Conservation (phyloP, 176 grass and related monocot genomes). For the Otatea glauca region DNA sequence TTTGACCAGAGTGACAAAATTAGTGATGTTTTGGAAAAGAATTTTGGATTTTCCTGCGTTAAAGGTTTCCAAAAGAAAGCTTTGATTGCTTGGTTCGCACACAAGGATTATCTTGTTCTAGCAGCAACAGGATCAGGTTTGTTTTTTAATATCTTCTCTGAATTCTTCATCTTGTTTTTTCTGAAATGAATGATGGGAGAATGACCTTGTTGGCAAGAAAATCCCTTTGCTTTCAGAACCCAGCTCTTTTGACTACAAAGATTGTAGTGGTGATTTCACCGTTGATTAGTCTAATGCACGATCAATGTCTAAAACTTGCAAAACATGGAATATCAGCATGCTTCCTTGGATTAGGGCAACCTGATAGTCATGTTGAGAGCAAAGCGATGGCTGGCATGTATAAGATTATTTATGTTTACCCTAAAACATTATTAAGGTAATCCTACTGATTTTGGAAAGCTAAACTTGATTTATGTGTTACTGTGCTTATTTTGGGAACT, state of each 20-base stretch:
- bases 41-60: too few species aligned
- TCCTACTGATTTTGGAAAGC: slow-evolving; percentile 25
- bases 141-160: too few species aligned
- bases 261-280: slow-evolving; percentile 94
- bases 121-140: too few species aligned
- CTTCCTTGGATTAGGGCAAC: slow-evolving; percentile 96
- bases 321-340: slow-evolving; percentile 89
- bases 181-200: slow-evolving; percentile 31
- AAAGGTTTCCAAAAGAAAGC: too few species aligned
- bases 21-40: too few species aligned
- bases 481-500: slow-evolving; percentile 27
- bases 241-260: slow-evolving; percentile 79
- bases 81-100: too few species aligned
- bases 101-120: too few species aligned
- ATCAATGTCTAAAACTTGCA: slow-evolving; percentile 92
- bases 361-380: slow-evolving; percentile 74
- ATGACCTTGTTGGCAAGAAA: slow-evolving; percentile 62
- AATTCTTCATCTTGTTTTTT: slow-evolving; percentile 61
- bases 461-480: slow-evolving; percentile 21
- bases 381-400: slow-evolving; percentile 93
- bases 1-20: too few species aligned
- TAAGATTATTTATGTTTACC: too few species aligned
- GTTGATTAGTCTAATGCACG: slow-evolving; percentile 98
- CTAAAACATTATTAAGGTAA: slow-evolving; percentile 92
- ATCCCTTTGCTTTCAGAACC: slow-evolving; percentile 94